Evolutionary conservation across 2,329 filamentous ascomycete species (phyloP).

Genomic region (Penicillium sp.): DNA sequence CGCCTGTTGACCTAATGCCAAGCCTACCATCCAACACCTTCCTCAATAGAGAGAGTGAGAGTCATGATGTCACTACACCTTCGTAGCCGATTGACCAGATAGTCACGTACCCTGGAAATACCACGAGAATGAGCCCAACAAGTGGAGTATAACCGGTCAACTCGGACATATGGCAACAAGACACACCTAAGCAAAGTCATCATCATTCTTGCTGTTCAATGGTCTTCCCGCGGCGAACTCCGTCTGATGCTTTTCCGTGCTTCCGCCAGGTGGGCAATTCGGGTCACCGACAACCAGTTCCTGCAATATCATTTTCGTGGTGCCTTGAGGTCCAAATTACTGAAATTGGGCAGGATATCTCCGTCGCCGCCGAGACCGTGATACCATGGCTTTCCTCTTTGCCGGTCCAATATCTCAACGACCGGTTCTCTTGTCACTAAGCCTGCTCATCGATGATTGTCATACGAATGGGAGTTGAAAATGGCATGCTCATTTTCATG

Average conservation of each 20-base stretch:
- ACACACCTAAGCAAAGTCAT: background rate
- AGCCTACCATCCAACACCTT: background rate
- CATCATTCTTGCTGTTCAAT: background rate
- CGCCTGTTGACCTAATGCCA: background rate
- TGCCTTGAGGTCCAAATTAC: conserved; percentile 7
- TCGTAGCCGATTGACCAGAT: conserved; percentile 12
- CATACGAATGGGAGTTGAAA: background rate
- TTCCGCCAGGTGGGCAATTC: background rate
- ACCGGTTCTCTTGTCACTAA: background rate
- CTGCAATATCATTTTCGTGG: conserved; percentile 1
- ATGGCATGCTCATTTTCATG: background rate
- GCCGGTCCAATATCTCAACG: background rate
- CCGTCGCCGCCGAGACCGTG: background rate
- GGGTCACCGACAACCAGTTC: background rate
- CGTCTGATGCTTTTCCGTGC: background rate
- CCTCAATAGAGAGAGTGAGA: background rate
- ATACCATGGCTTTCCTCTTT: background rate
- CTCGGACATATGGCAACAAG: conserved; percentile 1
- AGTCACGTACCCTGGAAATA: conserved; percentile 13
- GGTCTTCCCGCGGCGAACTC: background rate
- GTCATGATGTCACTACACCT: conserved; percentile 19
- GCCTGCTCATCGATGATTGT: background rate
- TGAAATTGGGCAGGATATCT: background rate
- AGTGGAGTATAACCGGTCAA: conserved; percentile 12
- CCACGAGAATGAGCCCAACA: background rate